phyloP scores from a whole-genome alignment of 2,329 filamentous ascomycete species.

The Fusarium avenaceum region DNA sequence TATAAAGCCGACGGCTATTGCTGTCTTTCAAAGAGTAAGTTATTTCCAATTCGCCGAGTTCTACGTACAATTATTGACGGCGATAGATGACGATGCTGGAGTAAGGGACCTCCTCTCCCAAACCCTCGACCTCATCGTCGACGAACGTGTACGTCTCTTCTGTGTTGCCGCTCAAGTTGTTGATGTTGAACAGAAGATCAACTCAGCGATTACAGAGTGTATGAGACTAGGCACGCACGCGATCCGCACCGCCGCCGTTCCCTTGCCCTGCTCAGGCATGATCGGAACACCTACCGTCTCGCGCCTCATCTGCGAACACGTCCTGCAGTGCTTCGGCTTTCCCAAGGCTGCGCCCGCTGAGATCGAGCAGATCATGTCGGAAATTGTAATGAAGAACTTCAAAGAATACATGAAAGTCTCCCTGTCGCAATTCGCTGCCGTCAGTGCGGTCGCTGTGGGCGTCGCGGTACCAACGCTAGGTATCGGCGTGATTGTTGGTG shows the following conservation, averaged over 20 bases:
- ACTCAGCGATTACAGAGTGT: slow-evolving; percentile 50
- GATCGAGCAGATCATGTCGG: slow-evolving; percentile 43
- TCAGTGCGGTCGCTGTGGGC: slow-evolving; percentile 36
- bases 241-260: slow-evolving; percentile 47
- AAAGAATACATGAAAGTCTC: slow-evolving; percentile 44
- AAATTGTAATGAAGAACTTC: slow-evolving; percentile 45
- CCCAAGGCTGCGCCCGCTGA: slow-evolving; percentile 44
- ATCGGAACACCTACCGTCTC: slow-evolving; percentile 48
- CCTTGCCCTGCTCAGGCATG: slow-evolving; percentile 42
- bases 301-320: slow-evolving; percentile 49
- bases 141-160: slow-evolving; percentile 51
- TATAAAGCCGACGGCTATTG: slow-evolving; percentile 48
- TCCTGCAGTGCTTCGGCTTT: slow-evolving; percentile 48
- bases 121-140: slow-evolving; percentile 47
- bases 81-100: slow-evolving; percentile 39
- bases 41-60: fast-evolving
- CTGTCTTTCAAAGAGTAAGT: slow-evolving; percentile 45
- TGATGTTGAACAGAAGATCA: slow-evolving; percentile 51
- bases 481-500: slow-evolving; percentile 40
- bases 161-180: slow-evolving; percentile 50
- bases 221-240: slow-evolving; percentile 49
- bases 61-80: neutral
- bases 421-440: slow-evolving; percentile 35
- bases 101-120: slow-evolving; percentile 47
- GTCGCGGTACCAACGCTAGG: slow-evolving; percentile 39